These are phyloP conservation scores for Vaccinium macrocarpon DNA, from an alignment of 148 eudicot species.

Conservation along the genomic window DNA sequence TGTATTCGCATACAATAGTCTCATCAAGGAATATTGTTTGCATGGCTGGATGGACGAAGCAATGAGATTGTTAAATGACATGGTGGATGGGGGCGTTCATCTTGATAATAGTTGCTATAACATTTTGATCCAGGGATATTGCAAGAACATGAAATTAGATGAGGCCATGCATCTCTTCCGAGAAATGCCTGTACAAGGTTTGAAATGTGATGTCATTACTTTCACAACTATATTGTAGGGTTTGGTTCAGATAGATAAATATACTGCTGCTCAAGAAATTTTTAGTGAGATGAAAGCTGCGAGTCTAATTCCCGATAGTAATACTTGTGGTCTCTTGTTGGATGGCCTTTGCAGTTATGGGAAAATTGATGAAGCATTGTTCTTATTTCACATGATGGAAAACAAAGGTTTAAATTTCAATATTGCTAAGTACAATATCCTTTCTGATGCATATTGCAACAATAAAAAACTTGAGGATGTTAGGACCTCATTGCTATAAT, in stretches of 20 bases:
- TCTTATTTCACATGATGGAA: neutral
- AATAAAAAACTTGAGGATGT: too few relatives aligned
- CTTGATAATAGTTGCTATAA: neutral
- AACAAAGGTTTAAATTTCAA: neutral
- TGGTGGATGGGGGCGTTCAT: neutral
- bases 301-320: neutral
- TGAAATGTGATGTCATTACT: too few relatives aligned
- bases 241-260: too few relatives aligned
- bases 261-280: neutral
- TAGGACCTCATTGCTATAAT: too few relatives aligned
- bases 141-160: neutral
- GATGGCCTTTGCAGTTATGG: neutral
- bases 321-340: neutral
- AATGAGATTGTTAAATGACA: neutral
- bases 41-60: constrained; percentile 13
- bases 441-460: too few relatives aligned
- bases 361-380: neutral
- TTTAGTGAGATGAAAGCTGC: constrained; percentile 4
- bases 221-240: too few relatives aligned
- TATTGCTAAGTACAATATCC: neutral
- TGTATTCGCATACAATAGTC: too few relatives aligned
- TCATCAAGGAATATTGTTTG: constrained; percentile 11
- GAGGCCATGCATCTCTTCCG: too few relatives aligned
- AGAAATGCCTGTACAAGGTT: too few relatives aligned
- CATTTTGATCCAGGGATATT: constrained; percentile 15